Base-by-base conservation (phyloP, 1,284 basidiomycete species). In the Calocybe gambosa region DNA sequence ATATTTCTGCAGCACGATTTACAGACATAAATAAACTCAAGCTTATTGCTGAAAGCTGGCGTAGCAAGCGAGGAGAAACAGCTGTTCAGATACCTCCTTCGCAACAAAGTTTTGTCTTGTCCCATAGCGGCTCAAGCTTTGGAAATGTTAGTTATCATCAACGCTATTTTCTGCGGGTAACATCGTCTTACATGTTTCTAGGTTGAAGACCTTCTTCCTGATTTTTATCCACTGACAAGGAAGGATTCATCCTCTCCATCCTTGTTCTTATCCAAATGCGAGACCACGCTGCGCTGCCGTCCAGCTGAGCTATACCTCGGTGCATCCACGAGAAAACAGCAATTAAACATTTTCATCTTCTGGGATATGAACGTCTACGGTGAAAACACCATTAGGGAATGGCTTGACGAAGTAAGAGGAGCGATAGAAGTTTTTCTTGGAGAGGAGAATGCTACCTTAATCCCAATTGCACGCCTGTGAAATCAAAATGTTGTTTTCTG, bases 241-340 rank as follows among this genome's bases (percentile, higher is more conserved):
- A 15, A n/a, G n/a, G 18, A 25, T 28, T 1, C 34, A 34, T 19
- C 20, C 28, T 39, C 29, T 23, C 46, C 54, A n/a, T 43, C 46
- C 9, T 26, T 62, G 39, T 50, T 48, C 34, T 42, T 62, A 12
- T 45, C 50, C 26, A 53, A 41, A 6, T 41, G 51, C 6, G 37
- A 49, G 13, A 56, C 54, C 0, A 57, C 51, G 46, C 58, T 78
- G 10, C 70, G 66, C 26, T 68, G 69, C 46, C 66, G 71, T 3
- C 74, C 75, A 3, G 61, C 54, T 3, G 74, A 78, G 52, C 58
- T 78, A 16, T 78, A 77, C 49, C 62, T 77, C 0, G 68, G 70
- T 2, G 70, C 76, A 2, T 47, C 58, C 3, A 69, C 63, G 4
- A 55, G 55, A 5, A 51, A 56, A n/a, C 53, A 62, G 33, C 56